Evolutionary conservation across 2,329 filamentous ascomycete species (phyloP).

Genomic region (Epichloe baconii): DNA sequence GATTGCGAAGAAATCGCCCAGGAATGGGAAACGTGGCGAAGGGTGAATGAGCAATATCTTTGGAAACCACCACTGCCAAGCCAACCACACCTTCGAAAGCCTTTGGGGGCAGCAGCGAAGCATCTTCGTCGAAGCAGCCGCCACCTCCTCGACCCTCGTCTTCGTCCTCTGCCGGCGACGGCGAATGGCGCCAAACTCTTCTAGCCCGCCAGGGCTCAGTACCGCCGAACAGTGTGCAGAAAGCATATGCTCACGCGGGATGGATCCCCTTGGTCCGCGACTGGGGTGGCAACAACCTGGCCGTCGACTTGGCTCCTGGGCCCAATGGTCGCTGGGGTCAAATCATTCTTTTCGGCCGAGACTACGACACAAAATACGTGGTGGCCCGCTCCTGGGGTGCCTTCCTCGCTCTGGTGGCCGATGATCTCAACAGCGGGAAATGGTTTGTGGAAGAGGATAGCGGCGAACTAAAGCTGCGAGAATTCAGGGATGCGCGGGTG

Average conservation of each 20-base stretch:
- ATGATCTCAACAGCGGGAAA: slow-evolving; percentile 82
- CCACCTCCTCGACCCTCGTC: slow-evolving; percentile 21
- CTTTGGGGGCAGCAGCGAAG: slow-evolving; percentile 50
- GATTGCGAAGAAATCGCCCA: slow-evolving; percentile 98
- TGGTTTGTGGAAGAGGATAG: slow-evolving; percentile 88
- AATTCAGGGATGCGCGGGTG: slow-evolving; percentile 80
- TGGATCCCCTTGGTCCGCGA: slow-evolving; percentile 96
- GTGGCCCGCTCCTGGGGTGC: slow-evolving; percentile 83
- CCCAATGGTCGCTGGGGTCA: slow-evolving; percentile 89
- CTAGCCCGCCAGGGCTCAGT: slow-evolving; percentile 77
- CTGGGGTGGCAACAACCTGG: slow-evolving; percentile 97
- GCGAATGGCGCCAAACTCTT: slow-evolving; percentile 72
- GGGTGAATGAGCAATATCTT: slow-evolving; percentile 84
- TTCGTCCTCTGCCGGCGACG: slow-evolving; percentile 33
- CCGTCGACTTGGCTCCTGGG: slow-evolving; percentile 82
- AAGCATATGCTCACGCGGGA: slow-evolving; percentile 80
- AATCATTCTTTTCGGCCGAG: slow-evolving; percentile 88
- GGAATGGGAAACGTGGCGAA: slow-evolving; percentile 94
- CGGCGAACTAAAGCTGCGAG: slow-evolving; percentile 78
- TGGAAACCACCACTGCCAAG: slow-evolving; percentile 41
- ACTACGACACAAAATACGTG: slow-evolving; percentile 98
- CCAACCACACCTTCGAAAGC: slow-evolving; percentile 58
- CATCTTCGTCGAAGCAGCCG: slow-evolving; percentile 51
- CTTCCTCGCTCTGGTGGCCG: slow-evolving; percentile 75
- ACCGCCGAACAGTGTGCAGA: slow-evolving; percentile 75